Conservation (phyloP, 495 filamentous ascomycete genomes). For the Baudoinia panamericana region DNA sequence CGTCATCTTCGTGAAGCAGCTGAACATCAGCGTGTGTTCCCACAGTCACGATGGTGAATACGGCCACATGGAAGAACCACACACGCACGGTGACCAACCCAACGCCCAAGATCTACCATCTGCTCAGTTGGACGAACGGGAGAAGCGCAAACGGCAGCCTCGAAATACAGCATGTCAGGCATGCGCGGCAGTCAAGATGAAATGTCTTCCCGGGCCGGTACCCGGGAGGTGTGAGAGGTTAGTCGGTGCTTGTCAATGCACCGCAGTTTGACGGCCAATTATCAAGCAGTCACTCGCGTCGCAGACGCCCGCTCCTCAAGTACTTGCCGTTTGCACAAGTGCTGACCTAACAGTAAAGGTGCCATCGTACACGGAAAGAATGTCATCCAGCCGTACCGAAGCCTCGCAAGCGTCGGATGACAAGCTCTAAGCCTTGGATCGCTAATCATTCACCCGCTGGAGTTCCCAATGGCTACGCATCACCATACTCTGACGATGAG, state of each 20-base stretch:
- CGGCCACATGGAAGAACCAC: background rate
- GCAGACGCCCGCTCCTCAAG: background rate
- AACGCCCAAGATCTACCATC: background rate
- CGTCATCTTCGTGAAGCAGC: no score
- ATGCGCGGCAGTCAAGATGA: constrained; percentile 7
- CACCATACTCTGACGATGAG: background rate
- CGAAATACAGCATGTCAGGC: constrained; percentile 6
- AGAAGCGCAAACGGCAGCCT: constrained; percentile 6
- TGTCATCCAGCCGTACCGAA: constrained; percentile 6
- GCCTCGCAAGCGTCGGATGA: constrained; percentile 7
- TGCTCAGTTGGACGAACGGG: background rate
- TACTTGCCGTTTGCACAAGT: background rate
- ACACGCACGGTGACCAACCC: background rate
- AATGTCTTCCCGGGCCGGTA: constrained; percentile 4
- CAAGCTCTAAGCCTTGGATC: background rate
- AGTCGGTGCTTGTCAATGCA: background rate
- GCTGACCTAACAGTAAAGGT: constrained; percentile 1
- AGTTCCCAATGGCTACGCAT: background rate
- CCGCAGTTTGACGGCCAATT: background rate
- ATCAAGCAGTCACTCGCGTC: background rate
- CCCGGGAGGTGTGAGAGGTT: constrained; percentile 6
- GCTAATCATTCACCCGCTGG: background rate
- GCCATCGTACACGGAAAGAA: constrained; percentile 4
- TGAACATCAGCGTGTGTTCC: no score
- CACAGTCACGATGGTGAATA: no score